Evolutionary conservation across 352 stramenopile genomes (phyloP).

Genomic region (Blastocystis sp.): DNA sequence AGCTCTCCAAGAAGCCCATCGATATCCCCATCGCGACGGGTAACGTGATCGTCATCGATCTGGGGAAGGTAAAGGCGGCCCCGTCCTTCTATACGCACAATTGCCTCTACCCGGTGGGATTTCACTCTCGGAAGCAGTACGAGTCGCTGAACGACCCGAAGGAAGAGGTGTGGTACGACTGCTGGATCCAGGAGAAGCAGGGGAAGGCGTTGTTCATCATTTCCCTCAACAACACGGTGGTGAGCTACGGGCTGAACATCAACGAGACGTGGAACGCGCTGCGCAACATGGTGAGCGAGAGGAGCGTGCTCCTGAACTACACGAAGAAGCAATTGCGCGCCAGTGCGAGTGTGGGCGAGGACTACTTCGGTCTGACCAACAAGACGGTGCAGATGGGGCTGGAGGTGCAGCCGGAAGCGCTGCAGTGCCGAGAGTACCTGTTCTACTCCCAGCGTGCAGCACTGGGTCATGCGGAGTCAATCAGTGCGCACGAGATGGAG

Average conservation of each 20-base stretch:
- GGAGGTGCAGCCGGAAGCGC: slow-evolving; percentile 3
- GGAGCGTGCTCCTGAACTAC: neutral
- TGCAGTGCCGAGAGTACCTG: slow-evolving; percentile 43
- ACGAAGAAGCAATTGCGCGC: neutral
- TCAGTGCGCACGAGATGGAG: neutral
- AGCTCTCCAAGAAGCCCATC: neutral
- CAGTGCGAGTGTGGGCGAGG: neutral
- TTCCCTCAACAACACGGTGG: neutral
- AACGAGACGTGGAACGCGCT: slow-evolving; percentile 30
- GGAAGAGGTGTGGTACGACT: slow-evolving; percentile 45
- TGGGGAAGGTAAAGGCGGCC: slow-evolving; percentile 4
- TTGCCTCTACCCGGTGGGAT: slow-evolving; percentile 45
- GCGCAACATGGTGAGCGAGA: slow-evolving; percentile 9
- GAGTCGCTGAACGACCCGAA: slow-evolving; percentile 1
- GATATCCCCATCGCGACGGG: slow-evolving; percentile 1
- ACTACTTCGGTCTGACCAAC: slow-evolving; percentile 41
- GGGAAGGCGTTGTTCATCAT: slow-evolving; percentile 29
- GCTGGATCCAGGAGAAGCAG: slow-evolving; percentile 64
- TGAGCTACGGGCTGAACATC: slow-evolving; percentile 40
- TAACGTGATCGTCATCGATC: neutral
- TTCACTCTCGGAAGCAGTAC: slow-evolving; percentile 61
- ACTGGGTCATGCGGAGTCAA: slow-evolving; percentile 4
- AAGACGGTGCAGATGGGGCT: slow-evolving; percentile 13
- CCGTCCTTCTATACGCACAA: slow-evolving; percentile 28
- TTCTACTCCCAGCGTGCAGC: slow-evolving; percentile 36